A percentile compares a stretch with the other conserved stretches of the same genome.
phyloP scores from a whole-genome alignment of 331 rosid species.

The Cydonia oblonga region DNA sequence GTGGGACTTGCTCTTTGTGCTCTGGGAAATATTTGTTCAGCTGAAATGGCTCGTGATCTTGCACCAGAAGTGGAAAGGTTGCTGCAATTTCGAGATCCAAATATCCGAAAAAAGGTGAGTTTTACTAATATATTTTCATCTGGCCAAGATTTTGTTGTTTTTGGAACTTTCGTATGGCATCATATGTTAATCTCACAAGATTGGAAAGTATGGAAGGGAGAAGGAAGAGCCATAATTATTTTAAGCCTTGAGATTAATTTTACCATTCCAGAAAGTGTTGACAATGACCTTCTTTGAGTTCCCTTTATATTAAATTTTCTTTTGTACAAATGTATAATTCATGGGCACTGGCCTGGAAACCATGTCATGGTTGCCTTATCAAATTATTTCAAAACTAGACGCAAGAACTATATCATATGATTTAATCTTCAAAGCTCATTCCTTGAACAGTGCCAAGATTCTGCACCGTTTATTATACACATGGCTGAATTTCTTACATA shows the following conservation, averaged over 20 bases:
- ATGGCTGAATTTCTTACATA: neutral
- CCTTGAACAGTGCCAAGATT: neutral
- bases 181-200: neutral
- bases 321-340: neutral
- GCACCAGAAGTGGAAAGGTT: conserved; percentile 93
- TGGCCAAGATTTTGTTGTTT: neutral
- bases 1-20: conserved; percentile 99
- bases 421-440: no score
- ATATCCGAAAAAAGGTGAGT: conserved; percentile 80
- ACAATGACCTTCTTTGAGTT: neutral
- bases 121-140: neutral
- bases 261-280: neutral
- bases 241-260: neutral
- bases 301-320: neutral
- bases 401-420: neutral
- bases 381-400: neutral
- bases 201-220: neutral
- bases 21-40: conserved; percentile 96
- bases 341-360: neutral
- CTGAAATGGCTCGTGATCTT: conserved; percentile 99
- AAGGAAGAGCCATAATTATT: neutral
- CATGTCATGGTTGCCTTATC: neutral
- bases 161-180: neutral
- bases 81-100: conserved; percentile 88
- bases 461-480: neutral